Percentiles rank a stretch among this genome's conserved stretches.
Conservation (phyloP, 2,329 filamentous ascomycete species). For the Cladosporium colombiae region DNA sequence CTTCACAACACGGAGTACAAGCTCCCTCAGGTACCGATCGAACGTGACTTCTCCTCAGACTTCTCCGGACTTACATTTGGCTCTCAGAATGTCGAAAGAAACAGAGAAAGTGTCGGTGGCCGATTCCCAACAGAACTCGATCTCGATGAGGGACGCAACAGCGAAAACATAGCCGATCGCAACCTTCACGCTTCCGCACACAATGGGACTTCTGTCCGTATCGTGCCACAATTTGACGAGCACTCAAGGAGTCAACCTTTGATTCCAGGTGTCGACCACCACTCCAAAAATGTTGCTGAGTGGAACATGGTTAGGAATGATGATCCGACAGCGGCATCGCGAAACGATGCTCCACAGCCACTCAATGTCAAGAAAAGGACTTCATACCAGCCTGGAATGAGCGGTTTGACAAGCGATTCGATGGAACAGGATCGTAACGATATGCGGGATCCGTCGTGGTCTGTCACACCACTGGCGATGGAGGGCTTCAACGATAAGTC, state of each 20-base stretch:
- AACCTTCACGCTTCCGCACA: conserved; percentile 45
- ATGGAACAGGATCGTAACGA: neutral
- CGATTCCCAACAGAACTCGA: neutral
- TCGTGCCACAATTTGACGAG: neutral
- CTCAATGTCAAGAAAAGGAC: conserved; percentile 10
- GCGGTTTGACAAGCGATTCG: neutral
- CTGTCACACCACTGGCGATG: conserved; percentile 3
- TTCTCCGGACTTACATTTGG: conserved; percentile 6
- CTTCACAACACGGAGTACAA: conserved; percentile 6
- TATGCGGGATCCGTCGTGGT: conserved; percentile 8
- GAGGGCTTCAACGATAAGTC: neutral
- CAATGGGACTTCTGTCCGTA: neutral
- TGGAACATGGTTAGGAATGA: conserved; percentile 16
- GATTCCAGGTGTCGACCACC: conserved; percentile 15
- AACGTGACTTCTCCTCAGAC: conserved; percentile 15
- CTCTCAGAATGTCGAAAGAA: neutral
- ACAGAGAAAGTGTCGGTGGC: neutral
- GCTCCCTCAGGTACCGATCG: conserved; percentile 5
- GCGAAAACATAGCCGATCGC: conserved; percentile 65
- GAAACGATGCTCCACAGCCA: neutral
- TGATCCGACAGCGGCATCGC: neutral
- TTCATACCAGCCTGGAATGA: neutral
- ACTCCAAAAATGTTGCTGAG: conserved; percentile 15
- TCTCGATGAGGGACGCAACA: conserved; percentile 43
- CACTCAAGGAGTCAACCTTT: conserved; percentile 9